Evolutionary conservation across 75 land plant genomes (phyloP).

Genomic region (Sequoiadendron giganteum): DNA sequence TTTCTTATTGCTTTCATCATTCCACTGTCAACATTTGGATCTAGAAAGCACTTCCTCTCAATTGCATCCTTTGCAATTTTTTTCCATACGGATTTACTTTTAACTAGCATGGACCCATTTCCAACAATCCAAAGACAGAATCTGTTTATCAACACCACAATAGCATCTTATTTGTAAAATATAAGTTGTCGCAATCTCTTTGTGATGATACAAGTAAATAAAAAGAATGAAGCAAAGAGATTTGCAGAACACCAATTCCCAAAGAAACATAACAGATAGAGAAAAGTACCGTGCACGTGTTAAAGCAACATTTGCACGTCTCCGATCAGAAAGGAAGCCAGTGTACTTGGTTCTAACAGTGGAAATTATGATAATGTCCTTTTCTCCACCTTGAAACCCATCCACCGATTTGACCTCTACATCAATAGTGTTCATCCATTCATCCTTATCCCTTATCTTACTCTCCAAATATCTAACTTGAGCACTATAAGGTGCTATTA

Average conservation of each 20-base stretch:
- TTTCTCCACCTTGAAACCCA: slow-evolving; percentile 92
- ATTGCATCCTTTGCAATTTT: slow-evolving; percentile 49
- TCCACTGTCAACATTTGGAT: slow-evolving; percentile 36
- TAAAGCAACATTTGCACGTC: slow-evolving; percentile 77
- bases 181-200: background rate
- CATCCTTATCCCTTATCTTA: slow-evolving; percentile 19
- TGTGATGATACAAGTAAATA: background rate
- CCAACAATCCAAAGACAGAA: slow-evolving; percentile 79
- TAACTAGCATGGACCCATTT: slow-evolving; percentile 40
- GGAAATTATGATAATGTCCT: slow-evolving; percentile 73
- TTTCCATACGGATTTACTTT: slow-evolving; percentile 57
- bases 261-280: background rate
- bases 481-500: slow-evolving; percentile 70
- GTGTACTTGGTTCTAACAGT: slow-evolving; percentile 62
- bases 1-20: slow-evolving; percentile 37
- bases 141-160: slow-evolving; percentile 23
- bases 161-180: background rate
- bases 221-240: slow-evolving; percentile 7
- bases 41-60: slow-evolving; percentile 40
- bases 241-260: background rate
- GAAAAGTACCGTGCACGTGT: slow-evolving; percentile 78
- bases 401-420: slow-evolving; percentile 72
- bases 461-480: slow-evolving; percentile 59
- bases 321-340: slow-evolving; percentile 56
- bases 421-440: slow-evolving; percentile 19